Base-by-base conservation (phyloP, 192 early-diverging fungal species). In the Entophlyctis luteolus region DNA sequence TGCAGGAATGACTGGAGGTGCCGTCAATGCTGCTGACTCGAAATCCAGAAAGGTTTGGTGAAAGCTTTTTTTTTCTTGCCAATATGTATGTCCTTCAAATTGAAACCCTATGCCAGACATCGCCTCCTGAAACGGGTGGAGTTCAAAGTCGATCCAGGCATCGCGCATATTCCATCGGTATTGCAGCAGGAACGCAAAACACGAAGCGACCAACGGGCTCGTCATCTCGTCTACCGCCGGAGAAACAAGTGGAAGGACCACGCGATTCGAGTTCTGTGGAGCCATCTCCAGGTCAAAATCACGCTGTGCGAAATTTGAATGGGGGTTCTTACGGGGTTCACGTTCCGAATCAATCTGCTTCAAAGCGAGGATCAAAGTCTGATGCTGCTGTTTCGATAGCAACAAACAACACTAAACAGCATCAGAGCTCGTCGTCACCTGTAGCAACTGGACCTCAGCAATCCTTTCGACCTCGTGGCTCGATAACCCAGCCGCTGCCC, bases 191-290 rank as follows among this genome's bases (percentile, higher is more conserved):
- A 45, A 45, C 42, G n/a, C 10, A 10, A 45, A n/a, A 10, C 10
- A n/a, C 42, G 42, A n/a, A n/a, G n/a, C n/a, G n/a, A n/a, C n/a
- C n/a, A n/a, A n/a, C n/a, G n/a, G n/a, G n/a, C n/a, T n/a, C n/a
- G n/a, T n/a, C n/a, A n/a, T n/a, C n/a, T n/a, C n/a, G n/a, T n/a
- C n/a, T n/a, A n/a, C n/a, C n/a, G n/a, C n/a, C n/a, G n/a, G n/a
- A n/a, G n/a, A n/a, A n/a, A n/a, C n/a, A n/a, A n/a, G n/a, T n/a
- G n/a, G n/a, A 42, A n/a, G n/a, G n/a, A 22, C n/a, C n/a, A 27
- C 60, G 60, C 12, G 63, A 66, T 10, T 34, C 28, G 34, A 66
- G 63, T 31, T 66, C 63, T 12, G 52, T 54, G 23, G 63, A 66
- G 29, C 63, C 50, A 14, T 66, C 63, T 1, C 63, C 63, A 16